A percentile compares a stretch with the other conserved stretches of the same genome.
These are phyloP conservation scores for Lactifluus echinatus DNA, from an alignment of 768 basidiomycete species.

Conservation along the genomic window DNA sequence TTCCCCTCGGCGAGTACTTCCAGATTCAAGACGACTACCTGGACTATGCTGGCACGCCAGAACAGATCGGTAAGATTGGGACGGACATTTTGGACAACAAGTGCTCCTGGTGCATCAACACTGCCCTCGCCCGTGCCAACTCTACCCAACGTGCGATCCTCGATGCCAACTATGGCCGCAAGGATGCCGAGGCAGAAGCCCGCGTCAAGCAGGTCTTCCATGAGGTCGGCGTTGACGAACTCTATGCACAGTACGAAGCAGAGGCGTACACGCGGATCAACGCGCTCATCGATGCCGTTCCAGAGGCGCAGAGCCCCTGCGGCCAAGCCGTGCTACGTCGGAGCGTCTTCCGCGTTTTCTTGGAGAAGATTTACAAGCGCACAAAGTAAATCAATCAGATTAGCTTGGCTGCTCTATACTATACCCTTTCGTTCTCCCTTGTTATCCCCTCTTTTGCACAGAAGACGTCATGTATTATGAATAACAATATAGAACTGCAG, in stretches of 20 bases:
- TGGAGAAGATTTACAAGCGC: constrained; percentile 76
- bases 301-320: constrained; percentile 38
- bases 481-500: background rate
- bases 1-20: constrained; percentile 96
- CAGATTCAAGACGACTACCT: constrained; percentile 97
- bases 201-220: constrained; percentile 65
- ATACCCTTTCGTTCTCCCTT: background rate
- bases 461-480: background rate
- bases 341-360: constrained; percentile 77
- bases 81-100: constrained; percentile 99
- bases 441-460: background rate
- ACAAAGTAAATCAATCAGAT: constrained; percentile 39
- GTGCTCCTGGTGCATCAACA: constrained; percentile 94
- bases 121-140: constrained; percentile 54
- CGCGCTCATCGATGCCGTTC: constrained; percentile 61
- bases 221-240: constrained; percentile 51
- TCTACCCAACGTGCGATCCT: constrained; percentile 49
- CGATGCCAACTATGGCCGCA: constrained; percentile 61
- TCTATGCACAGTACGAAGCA: constrained; percentile 77
- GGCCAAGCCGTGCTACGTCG: constrained; percentile 37
- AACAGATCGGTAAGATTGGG: constrained; percentile 92
- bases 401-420: background rate
- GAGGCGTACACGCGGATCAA: constrained; percentile 57
- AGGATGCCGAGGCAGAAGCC: constrained; percentile 46
- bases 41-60: constrained; percentile 84